A percentile compares a stretch with the other conserved stretches of the same genome.
Conservation (phyloP, 371 early-diverging fungal genomes). For the Mycotypha africana region DNA sequence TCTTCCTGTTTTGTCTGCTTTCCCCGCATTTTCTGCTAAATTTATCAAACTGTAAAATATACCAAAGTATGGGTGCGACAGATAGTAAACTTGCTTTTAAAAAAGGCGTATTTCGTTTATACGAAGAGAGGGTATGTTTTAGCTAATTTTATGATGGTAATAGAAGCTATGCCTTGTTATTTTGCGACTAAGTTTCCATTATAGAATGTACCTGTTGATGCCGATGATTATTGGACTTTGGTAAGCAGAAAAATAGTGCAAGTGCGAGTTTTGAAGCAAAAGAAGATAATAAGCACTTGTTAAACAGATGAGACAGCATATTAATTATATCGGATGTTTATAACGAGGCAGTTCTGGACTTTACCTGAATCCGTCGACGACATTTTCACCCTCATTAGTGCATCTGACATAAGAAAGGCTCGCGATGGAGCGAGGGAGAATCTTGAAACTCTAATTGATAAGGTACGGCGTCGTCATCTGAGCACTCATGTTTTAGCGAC, state of each 20-base stretch:
- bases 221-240: conserved; percentile 63
- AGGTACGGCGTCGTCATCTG: too few species aligned
- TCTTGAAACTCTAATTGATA: conserved; percentile 58
- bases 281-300: too few species aligned
- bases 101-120: conserved; percentile 76
- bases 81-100: conserved; percentile 87
- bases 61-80: conserved; percentile 71
- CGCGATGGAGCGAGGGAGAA: conserved; percentile 67
- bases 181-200: too few species aligned
- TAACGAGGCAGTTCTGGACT: conserved; percentile 50
- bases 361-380: conserved; percentile 77
- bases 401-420: conserved; percentile 67
- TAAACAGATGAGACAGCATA: too few species aligned
- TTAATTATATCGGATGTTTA: too few species aligned
- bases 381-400: conserved; percentile 73
- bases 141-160: too few species aligned
- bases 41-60: neutral
- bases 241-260: conserved; percentile 36
- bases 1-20: neutral
- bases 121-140: conserved; percentile 60
- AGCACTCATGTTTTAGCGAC: too few species aligned
- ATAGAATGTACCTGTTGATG: conserved; percentile 51
- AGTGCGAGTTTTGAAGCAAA: too few species aligned
- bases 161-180: too few species aligned
- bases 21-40: neutral